Base-by-base conservation (phyloP, 352 stramenopile genomes). In the Globisporangium nunn region DNA sequence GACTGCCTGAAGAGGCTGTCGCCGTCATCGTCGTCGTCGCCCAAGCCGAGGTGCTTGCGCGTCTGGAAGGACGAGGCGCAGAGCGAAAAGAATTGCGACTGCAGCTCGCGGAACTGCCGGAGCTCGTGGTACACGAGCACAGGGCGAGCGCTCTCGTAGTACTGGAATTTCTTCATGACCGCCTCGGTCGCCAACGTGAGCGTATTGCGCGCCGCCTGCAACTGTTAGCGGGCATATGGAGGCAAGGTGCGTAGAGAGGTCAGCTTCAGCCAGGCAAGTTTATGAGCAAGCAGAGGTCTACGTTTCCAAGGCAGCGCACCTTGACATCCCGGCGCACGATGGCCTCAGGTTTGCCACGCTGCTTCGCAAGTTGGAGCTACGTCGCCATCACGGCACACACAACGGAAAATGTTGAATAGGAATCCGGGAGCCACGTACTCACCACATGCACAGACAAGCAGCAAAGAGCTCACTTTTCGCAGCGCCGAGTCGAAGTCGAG, bases 271-370 rank as follows among this genome's bases (percentile, higher is more conserved):
- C 23, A 23, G 23, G 23, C 23, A 23, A 23, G 23, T 23, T 23
- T 23, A 1, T 23, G 23, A 50, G 7, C 28, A 51, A 49, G 29
- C 5, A 2, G 30, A 17, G 28, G 10, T 1, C 43, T 48, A 18
- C 8, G 6, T 17, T 47, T 47, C 4, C 18, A 15, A 48, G 43
- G 17, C 12, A 54, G 12, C 28, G 39, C 35, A 67, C 65, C 58
- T 72, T 72, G n/a, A 66, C 54, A 49, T 72, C 66, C 2, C 66
- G 62, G 29, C 66, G 62, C 23, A 72, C 47, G n/a, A 72, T 59
- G 37, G 58, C 59, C 29, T 70, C 46, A 6, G 66, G 39, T 55
- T 72, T 56, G 23, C 59, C 54, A 1, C 51, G 50, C 29, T 70
- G 62, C 30, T 68, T 65, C 6, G 62, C 62, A n/a, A 48, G 37